Percentiles rank a stretch among this genome's conserved stretches.
Evolutionary conservation across 1,284 basidiomycete genomes (phyloP).

Genomic region (Hemileia vastatrix): DNA sequence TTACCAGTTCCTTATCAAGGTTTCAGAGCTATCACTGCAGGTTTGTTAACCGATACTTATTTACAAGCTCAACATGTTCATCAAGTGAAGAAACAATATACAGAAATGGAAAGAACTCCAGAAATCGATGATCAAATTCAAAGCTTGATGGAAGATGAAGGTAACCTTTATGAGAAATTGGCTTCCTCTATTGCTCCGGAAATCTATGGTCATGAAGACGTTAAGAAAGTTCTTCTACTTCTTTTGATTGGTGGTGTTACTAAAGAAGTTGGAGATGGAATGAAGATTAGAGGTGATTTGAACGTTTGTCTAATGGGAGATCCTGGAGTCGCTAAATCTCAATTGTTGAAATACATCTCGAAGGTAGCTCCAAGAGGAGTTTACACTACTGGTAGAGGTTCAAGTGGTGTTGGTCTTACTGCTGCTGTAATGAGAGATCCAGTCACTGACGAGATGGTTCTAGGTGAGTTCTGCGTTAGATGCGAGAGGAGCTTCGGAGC

Average conservation of each 20-base stretch:
- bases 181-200: slow-evolving; percentile 79
- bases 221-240: slow-evolving; percentile 93
- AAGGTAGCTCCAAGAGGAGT: slow-evolving; percentile 96
- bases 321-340: slow-evolving; percentile 98
- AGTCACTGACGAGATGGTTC: slow-evolving; percentile 98
- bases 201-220: slow-evolving; percentile 95
- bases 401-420: slow-evolving; percentile 94
- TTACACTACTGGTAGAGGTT: slow-evolving; percentile 96
- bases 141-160: slow-evolving; percentile 62
- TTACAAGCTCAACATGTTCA: slow-evolving; percentile 82
- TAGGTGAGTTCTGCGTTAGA: slow-evolving; percentile 58
- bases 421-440: slow-evolving; percentile 99
- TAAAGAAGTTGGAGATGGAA: slow-evolving; percentile 88
- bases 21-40: slow-evolving; percentile 79
- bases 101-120: slow-evolving; percentile 81
- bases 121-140: slow-evolving; percentile 65
- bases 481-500: background rate
- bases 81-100: slow-evolving; percentile 97
- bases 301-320: slow-evolving; percentile 99
- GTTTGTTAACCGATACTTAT: slow-evolving; percentile 93
- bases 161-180: slow-evolving; percentile 68
- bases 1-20: slow-evolving; percentile 82
- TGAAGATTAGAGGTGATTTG: slow-evolving; percentile 97
- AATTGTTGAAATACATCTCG: slow-evolving; percentile 94
- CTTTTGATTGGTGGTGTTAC: slow-evolving; percentile 91